These are phyloP conservation scores for Acacia crassicarpa DNA, from an alignment of 306 rosid species.

Conservation along the genomic window DNA sequence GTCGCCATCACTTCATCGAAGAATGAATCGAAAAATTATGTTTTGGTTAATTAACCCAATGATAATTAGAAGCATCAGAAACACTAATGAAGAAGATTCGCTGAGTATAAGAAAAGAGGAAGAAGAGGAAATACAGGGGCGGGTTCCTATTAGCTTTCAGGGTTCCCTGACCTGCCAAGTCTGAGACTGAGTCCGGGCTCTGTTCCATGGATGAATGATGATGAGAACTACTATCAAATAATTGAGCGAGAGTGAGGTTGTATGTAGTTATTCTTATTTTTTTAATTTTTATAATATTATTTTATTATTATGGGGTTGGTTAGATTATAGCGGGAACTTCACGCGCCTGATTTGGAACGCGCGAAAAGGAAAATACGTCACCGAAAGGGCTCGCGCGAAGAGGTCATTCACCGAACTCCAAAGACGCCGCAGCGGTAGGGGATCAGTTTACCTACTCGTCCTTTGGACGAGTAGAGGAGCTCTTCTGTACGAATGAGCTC, in stretches of 20 bases:
- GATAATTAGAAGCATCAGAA: slow-evolving; percentile 1
- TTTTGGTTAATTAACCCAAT: neutral
- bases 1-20: slow-evolving; percentile 24
- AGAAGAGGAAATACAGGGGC: neutral
- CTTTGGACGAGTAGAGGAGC: too few species aligned
- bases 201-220: neutral
- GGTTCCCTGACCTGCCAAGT: slow-evolving; percentile 9
- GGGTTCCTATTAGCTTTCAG: neutral
- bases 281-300: neutral
- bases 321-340: neutral
- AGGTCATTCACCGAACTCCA: neutral
- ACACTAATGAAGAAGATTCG: neutral
- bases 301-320: neutral
- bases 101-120: neutral
- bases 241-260: neutral
- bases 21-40: neutral
- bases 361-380: neutral
- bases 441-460: too few species aligned
- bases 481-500: too few species aligned
- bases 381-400: neutral
- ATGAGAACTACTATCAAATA: neutral
- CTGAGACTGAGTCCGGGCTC: slow-evolving; percentile 2
- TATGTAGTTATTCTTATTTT: neutral
- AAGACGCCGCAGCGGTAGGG: neutral
- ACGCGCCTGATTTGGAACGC: slow-evolving; percentile 8